A percentile compares a stretch with the other conserved stretches of the same genome.
Conservation (phyloP, 495 filamentous ascomycete genomes). For the Lepraria neglecta region DNA sequence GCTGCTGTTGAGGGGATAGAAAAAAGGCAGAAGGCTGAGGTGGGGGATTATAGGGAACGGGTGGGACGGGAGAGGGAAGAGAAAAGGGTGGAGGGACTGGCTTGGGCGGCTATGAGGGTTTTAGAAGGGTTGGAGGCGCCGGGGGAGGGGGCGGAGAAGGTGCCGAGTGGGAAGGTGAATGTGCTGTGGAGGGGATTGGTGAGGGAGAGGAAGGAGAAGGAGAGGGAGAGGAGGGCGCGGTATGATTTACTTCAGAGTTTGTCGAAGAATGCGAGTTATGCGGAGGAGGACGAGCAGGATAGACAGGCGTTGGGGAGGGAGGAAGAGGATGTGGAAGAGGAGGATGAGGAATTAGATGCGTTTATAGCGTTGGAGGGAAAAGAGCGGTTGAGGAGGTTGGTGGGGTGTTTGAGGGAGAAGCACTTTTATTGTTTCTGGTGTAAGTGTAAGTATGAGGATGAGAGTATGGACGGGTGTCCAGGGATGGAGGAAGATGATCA, state of each 20-base stretch:
- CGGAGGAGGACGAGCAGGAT: conserved; percentile 52
- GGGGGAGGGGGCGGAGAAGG: conserved; percentile 30
- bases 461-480: conserved; percentile 81
- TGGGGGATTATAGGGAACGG: conserved; percentile 71
- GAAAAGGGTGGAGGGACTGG: conserved; percentile 56
- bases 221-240: conserved; percentile 60
- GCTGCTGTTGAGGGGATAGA: conserved; percentile 43
- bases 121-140: conserved; percentile 61
- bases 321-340: conserved; percentile 71
- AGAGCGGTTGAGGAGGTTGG: conserved; percentile 58
- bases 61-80: conserved; percentile 66
- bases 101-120: conserved; percentile 73
- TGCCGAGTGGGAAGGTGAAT: conserved; percentile 56
- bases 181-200: conserved; percentile 75
- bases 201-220: conserved; percentile 58
- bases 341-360: conserved; percentile 77
- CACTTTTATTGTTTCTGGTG: conserved; percentile 96
- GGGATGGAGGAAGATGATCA: conserved; percentile 89
- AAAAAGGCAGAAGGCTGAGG: conserved; percentile 59
- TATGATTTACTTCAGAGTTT: conserved; percentile 53
- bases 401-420: conserved; percentile 60
- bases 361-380: conserved; percentile 63
- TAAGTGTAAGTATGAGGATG: conserved; percentile 66
- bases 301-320: conserved; percentile 46
- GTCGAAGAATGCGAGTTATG: conserved; percentile 47